A percentile compares a stretch with the other conserved stretches of the same genome.
Evolutionary conservation across 768 basidiomycete genomes (phyloP).

Genomic region (Leucocoprinus leucothites): DNA sequence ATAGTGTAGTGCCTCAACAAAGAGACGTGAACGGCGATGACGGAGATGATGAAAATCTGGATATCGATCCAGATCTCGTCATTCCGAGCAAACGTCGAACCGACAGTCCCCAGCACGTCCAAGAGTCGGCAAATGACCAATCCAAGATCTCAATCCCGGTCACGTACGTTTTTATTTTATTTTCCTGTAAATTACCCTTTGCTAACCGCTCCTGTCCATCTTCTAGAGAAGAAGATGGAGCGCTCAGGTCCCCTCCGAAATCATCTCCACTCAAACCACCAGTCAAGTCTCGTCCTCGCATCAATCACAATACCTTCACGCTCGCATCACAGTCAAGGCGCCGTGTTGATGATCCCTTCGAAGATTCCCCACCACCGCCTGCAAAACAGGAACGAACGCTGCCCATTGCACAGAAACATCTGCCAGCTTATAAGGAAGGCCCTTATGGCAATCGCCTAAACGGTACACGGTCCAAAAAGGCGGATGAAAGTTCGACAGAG

Average conservation of each 20-base stretch:
- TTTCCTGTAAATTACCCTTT: neutral
- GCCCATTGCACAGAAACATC: neutral
- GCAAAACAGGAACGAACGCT: neutral
- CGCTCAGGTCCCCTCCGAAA: neutral
- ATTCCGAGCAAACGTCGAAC: neutral
- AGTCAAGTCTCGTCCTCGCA: neutral
- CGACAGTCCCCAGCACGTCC: neutral
- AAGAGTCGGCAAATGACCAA: neutral
- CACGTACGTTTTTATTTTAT: neutral
- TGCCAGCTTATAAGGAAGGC: neutral
- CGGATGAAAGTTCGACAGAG: neutral
- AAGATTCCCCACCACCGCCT: neutral
- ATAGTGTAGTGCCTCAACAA: neutral
- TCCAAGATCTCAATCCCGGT: neutral
- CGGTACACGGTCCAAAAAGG: neutral
- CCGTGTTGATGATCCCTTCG: conserved; percentile 1
- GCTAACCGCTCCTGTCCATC: neutral
- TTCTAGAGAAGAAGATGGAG: neutral
- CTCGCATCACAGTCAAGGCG: neutral
- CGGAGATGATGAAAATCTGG: neutral
- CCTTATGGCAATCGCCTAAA: neutral
- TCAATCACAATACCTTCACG: neutral
- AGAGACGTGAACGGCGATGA: neutral
- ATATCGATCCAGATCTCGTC: neutral
- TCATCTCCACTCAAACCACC: neutral